These are phyloP conservation scores for Amaranthus palmeri DNA, from an alignment of 148 eudicot genomes.

Conservation along the genomic window DNA sequence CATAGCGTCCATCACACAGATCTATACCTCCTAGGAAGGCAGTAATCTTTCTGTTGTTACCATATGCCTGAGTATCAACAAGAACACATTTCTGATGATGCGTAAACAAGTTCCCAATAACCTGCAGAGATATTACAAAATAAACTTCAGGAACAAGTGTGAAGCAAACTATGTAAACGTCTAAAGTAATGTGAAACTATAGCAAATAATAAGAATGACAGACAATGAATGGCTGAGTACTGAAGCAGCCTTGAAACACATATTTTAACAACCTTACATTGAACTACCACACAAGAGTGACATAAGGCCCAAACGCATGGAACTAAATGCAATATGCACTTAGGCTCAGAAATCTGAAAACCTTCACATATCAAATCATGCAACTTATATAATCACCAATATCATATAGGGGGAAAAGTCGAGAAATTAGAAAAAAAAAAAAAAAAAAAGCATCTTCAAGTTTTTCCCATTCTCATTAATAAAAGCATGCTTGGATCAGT, in stretches of 20 bases:
- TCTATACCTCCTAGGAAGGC: constrained; percentile 94
- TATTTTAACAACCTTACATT: not conserved
- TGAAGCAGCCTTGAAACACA: not conserved
- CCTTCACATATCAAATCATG: not conserved
- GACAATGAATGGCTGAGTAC: not conserved
- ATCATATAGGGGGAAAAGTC: not conserved
- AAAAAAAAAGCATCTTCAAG: too few species aligned
- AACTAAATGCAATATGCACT: not conserved
- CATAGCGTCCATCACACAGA: constrained; percentile 98
- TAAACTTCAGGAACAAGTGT: constrained; percentile 15
- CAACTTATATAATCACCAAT: not conserved
- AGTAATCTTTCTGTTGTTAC: constrained; percentile 80
- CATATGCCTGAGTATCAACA: constrained; percentile 86
- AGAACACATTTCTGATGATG: constrained; percentile 99
- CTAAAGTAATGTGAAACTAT: not conserved
- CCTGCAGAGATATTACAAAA: constrained; percentile 38
- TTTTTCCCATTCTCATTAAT: not conserved
- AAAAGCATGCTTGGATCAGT: not conserved
- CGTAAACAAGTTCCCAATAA: constrained; percentile 84
- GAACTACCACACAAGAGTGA: not conserved
- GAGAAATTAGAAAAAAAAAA: not conserved
- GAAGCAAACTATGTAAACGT: not conserved
- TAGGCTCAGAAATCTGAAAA: not conserved
- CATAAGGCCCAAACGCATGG: not conserved
- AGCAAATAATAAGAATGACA: not conserved